These are phyloP conservation scores for Claviceps monticola DNA, from an alignment of 2,329 filamentous ascomycete species.

Conservation along the genomic window DNA sequence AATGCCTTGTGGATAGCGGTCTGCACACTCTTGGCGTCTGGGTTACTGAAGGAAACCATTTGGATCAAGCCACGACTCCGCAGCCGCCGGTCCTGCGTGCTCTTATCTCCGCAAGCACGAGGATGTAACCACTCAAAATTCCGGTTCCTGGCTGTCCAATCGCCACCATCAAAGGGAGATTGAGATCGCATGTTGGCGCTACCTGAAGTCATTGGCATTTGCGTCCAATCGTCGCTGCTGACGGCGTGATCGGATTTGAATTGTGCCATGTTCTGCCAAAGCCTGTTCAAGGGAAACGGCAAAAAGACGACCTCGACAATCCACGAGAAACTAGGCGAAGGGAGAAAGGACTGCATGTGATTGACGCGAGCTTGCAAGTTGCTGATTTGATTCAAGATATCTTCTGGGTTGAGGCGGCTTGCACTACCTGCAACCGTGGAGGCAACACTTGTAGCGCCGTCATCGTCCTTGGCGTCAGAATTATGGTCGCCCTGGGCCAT, in stretches of 20 bases:
- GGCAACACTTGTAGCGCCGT: constrained; percentile 32
- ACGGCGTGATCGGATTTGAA: constrained; percentile 27
- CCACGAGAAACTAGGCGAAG: constrained; percentile 53
- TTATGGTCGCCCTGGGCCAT: constrained; percentile 32
- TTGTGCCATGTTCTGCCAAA: constrained; percentile 38
- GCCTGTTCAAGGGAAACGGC: constrained; percentile 47
- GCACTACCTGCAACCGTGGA: constrained; percentile 32
- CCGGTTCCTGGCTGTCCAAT: constrained; percentile 30
- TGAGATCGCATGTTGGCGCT: constrained; percentile 30
- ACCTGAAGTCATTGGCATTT: constrained; percentile 35
- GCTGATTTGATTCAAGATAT: constrained; percentile 37
- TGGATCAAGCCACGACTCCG: constrained; percentile 59
- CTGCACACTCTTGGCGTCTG: constrained; percentile 55
- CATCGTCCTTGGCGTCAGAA: constrained; percentile 21
- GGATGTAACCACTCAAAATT: constrained; percentile 50
- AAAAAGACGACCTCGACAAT: constrained; percentile 64
- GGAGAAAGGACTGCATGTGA: constrained; percentile 45
- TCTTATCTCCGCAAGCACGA: constrained; percentile 50
- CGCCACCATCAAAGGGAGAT: constrained; percentile 34
- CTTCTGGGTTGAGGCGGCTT: constrained; percentile 25
- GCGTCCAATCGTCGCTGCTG: constrained; percentile 39
- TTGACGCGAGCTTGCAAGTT: constrained; percentile 35
- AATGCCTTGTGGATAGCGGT: constrained; percentile 50
- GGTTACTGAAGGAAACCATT: constrained; percentile 44
- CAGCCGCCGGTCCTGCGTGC: constrained; percentile 55